phyloP scores from a whole-genome alignment of 1,139 yeast species.

The Williopsis jadinii region DNA sequence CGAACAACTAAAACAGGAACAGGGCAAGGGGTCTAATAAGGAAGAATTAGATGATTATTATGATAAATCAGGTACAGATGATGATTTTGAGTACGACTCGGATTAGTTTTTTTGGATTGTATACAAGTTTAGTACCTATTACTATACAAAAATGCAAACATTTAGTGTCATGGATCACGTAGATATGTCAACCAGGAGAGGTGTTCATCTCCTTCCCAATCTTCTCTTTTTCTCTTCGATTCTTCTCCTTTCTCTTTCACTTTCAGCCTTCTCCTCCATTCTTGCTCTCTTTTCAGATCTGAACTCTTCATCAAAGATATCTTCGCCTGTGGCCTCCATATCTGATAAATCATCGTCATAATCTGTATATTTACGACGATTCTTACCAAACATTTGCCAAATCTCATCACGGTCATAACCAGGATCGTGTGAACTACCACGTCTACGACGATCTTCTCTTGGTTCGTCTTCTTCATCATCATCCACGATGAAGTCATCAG shows the following conservation, averaged over 20 bases:
- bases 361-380: slow-evolving; percentile 37
- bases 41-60: slow-evolving; percentile 4
- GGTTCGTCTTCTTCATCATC: slow-evolving; percentile 43
- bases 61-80: slow-evolving; percentile 22
- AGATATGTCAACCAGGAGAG: too few relatives aligned
- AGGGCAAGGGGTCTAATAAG: background rate
- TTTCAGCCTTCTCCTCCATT: slow-evolving; percentile 59
- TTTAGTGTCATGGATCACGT: too few relatives aligned
- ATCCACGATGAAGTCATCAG: slow-evolving; percentile 46
- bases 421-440: background rate
- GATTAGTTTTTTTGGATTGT: slow-evolving; percentile 17
- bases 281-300: slow-evolving; percentile 55
- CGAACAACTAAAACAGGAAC: slow-evolving; percentile 9
- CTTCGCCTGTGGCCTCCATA: slow-evolving; percentile 94
- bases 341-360: slow-evolving; percentile 60
- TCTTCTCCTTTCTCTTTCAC: slow-evolving; percentile 46
- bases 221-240: slow-evolving; percentile 36
- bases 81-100: slow-evolving; percentile 33
- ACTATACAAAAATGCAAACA: background rate
- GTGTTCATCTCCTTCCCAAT: slow-evolving; percentile 9
- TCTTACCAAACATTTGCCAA: slow-evolving; percentile 74
- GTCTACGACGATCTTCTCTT: background rate
- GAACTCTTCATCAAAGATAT: slow-evolving; percentile 74
- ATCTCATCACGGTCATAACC: slow-evolving; percentile 81
- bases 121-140: background rate